Conservation (phyloP, 2,329 filamentous ascomycete genomes). For the Fusarium globosum region DNA sequence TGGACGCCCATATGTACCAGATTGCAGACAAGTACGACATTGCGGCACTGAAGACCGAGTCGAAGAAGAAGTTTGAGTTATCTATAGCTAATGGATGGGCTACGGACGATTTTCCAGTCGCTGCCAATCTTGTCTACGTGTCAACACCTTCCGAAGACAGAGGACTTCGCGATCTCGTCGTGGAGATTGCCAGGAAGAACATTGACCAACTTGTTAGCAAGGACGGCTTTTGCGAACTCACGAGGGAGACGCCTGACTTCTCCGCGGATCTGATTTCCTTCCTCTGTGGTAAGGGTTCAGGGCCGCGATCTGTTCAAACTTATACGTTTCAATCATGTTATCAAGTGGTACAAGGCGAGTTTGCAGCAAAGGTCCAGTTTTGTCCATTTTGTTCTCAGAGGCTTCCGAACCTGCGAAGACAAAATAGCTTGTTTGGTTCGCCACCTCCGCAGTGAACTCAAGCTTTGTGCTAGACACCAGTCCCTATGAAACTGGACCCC, state of each 20-base stretch:
- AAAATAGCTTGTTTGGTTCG: too few species aligned
- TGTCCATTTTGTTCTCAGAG: too few species aligned
- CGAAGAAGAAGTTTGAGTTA: not conserved
- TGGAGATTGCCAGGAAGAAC: not conserved
- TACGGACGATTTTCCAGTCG: not conserved
- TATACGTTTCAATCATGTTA: too few species aligned
- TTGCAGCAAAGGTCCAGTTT: too few species aligned
- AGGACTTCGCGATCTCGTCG: not conserved
- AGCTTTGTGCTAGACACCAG: too few species aligned
- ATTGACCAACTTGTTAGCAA: not conserved
- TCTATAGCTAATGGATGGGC: not conserved
- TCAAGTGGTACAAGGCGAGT: too few species aligned
- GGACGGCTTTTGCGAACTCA: not conserved
- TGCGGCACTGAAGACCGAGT: accelerated
- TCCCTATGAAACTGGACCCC: too few species aligned
- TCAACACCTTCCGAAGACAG: not conserved
- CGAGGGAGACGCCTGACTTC: not conserved
- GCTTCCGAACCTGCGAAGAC: too few species aligned
- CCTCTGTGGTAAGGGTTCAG: too few species aligned
- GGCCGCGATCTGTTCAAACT: too few species aligned
- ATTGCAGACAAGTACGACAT: not conserved
- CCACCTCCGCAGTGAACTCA: too few species aligned
- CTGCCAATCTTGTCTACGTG: not conserved
- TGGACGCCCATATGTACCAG: not conserved
- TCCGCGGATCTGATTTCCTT: not conserved